Evolutionary conservation across 768 basidiomycete species (phyloP), one percentile per base, ranked within the genome.

Genomic region (Tricholoma saponaceum): DNA sequence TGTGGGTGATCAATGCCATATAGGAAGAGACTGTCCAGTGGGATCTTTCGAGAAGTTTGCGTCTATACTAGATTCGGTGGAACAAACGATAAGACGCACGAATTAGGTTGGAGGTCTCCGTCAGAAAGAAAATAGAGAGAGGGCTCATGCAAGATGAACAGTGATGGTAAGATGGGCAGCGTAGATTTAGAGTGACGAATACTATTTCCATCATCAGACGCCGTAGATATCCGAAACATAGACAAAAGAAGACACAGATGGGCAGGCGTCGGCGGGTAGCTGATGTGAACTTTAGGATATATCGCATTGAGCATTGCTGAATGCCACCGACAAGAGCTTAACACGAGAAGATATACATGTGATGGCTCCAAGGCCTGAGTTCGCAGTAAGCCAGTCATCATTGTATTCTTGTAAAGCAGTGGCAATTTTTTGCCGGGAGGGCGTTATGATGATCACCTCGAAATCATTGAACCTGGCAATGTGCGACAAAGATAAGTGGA

Each of bases 401-500:
- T 80, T 77, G 64, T 79, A 76, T 4, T 72, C 69, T 51, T 67
- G 67, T 22, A 91, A 72, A 20, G 75, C 70, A 0, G 69, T 55
- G 10, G 72, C 64, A 56, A 87, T 70, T 13, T 64, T 60, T n/a
- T 72, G 58, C 47, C 80, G 81, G 8, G 81, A 83, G 0, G 86
- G 80, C 18, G 83, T 74, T 26, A 90, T 62, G 52, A 89, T 65
- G 18, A 90, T 55, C 0, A 76, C 70, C 68, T 16, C 66, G 30
- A 60, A 62, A 10, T 71, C 65, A 20, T 76, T 68, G 8, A 65
- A 64, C 55, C 72, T 67, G 10, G 69, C 60, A 5, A 75, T 59
- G 59, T 76, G 72, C 0, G 88, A 87, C 26, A 89, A 68, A 37
- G 81, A 78, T 33, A 91, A 74, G 60, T 89, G 84, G 50, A 92